Base-by-base conservation (phyloP, 768 basidiomycete species). In the Tylopilus felleus region DNA sequence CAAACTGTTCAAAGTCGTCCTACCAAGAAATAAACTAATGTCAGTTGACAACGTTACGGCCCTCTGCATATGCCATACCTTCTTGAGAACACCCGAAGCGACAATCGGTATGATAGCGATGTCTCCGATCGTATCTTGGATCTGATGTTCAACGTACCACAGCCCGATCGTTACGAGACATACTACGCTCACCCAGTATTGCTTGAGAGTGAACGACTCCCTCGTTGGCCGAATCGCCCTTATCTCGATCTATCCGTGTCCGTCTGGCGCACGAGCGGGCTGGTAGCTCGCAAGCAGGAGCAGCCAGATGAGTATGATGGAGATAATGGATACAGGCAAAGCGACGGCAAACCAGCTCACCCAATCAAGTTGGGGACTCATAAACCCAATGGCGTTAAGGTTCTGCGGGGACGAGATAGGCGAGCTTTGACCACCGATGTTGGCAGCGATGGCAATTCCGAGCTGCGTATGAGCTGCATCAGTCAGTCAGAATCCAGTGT, bases 331-430 rank as follows among this genome's bases (percentile, higher is more conserved):
- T 23, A 98, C 96, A 0, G 97, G 97, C 8, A 98, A 73, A 6
- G 96, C 86, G 41, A 99, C 93, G 19, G 84, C 83, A 68, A 99
- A 98, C 97, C 97, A 99, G 38, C 81, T 79, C 1, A 77, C 83
- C 96, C 96, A 98, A 63, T 88, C 88, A 3, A 98, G 72, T 2
- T 80, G 80, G 1, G 87, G 85, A 39, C 92, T 81, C 96, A 99
- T 98, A 4, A 75, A 81, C n/a, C 80, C 72, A 8, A 98, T 74
- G 5, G 95, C 94, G 56, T 98, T 98, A 27, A 98, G 80, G 68
- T 98, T 99, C 71, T 99, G 96, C 1, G 96, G 96, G 0, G 95
- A 98, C 3, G 96, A 98, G 54, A 98, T 98, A 2, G 95, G 96
- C 1, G 95, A 98, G 47, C 88, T 90, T 71, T 98, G 95, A 0